Evolutionary conservation across 495 filamentous ascomycete species (phyloP).

Genomic region (Penicillium turbatum): DNA sequence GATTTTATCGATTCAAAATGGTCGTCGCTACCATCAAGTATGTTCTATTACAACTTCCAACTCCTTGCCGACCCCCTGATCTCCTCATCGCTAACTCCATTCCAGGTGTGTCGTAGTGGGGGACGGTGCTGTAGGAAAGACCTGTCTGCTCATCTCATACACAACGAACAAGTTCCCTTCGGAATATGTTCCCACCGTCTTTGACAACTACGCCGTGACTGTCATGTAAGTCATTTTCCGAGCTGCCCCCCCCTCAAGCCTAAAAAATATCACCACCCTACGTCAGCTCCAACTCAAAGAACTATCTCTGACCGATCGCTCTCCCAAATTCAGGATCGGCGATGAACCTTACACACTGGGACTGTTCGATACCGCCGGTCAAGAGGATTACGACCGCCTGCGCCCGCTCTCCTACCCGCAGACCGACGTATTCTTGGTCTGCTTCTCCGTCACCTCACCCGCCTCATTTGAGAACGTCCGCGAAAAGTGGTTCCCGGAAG

Average conservation of each 20-base stretch:
- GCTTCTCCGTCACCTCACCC: constrained; percentile 98
- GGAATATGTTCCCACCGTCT: constrained; percentile 98
- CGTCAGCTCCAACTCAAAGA: neutral
- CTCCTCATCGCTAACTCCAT: constrained; percentile 24
- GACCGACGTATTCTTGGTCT: constrained; percentile 98
- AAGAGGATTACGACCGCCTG: constrained; percentile 98
- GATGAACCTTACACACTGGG: constrained; percentile 98
- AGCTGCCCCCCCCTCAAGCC: neutral
- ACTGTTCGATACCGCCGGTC: constrained; percentile 96
- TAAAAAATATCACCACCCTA: constrained; percentile 6
- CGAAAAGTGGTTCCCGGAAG: constrained; percentile 99
- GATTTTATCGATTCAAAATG: constrained; percentile 26
- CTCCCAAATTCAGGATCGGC: constrained; percentile 69
- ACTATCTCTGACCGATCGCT: constrained; percentile 18
- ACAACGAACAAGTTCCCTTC: constrained; percentile 99
- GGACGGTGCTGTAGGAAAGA: constrained; percentile 99
- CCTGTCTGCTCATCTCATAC: constrained; percentile 96
- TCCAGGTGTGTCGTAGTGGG: constrained; percentile 94
- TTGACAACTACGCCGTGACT: constrained; percentile 99
- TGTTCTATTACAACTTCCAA: constrained; percentile 18
- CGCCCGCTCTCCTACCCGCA: constrained; percentile 96
- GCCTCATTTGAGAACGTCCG: constrained; percentile 98
- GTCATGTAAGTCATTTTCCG: constrained; percentile 74
- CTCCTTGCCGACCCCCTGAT: constrained; percentile 16
- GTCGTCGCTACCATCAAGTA: constrained; percentile 42